A percentile compares a stretch with the other conserved stretches of the same genome.
phyloP scores from a whole-genome alignment of 257 asterid genomes.

The Solanum pimpinellifolium region DNA sequence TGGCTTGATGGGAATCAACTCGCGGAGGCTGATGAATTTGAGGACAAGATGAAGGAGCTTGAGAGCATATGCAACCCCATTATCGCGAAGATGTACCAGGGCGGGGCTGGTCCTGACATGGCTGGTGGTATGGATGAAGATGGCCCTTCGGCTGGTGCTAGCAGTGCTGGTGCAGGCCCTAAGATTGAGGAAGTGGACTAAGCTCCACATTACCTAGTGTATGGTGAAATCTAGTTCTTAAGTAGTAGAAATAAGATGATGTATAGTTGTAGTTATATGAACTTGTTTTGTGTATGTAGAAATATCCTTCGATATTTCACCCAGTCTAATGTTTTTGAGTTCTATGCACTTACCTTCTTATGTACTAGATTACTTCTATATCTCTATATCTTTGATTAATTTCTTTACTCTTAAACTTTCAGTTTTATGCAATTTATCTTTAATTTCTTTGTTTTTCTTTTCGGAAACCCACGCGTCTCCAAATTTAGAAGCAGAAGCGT shows the following conservation, averaged over 20 bases:
- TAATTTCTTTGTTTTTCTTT: too few relatives aligned
- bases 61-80: constrained; percentile 25
- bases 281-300: background rate
- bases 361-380: background rate
- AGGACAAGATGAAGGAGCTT: constrained; percentile 29
- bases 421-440: too few relatives aligned
- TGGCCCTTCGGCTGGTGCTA: constrained; percentile 9
- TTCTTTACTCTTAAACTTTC: too few relatives aligned
- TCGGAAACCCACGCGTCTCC: too few relatives aligned
- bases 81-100: constrained; percentile 27
- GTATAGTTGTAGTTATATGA: background rate
- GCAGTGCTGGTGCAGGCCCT: constrained; percentile 14
- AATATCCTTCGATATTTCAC: background rate
- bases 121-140: constrained; percentile 22
- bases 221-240: background rate
- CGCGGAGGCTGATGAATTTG: constrained; percentile 22
- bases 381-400: background rate
- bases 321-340: background rate
- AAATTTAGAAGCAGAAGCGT: too few relatives aligned
- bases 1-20: constrained; percentile 25
- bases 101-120: constrained; percentile 9
- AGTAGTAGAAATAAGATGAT: background rate
- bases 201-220: background rate
- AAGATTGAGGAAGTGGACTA: constrained; percentile 29
- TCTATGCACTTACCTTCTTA: background rate